phyloP scores from a whole-genome alignment of 1,284 basidiomycete genomes.

The Earliella scabrosa region DNA sequence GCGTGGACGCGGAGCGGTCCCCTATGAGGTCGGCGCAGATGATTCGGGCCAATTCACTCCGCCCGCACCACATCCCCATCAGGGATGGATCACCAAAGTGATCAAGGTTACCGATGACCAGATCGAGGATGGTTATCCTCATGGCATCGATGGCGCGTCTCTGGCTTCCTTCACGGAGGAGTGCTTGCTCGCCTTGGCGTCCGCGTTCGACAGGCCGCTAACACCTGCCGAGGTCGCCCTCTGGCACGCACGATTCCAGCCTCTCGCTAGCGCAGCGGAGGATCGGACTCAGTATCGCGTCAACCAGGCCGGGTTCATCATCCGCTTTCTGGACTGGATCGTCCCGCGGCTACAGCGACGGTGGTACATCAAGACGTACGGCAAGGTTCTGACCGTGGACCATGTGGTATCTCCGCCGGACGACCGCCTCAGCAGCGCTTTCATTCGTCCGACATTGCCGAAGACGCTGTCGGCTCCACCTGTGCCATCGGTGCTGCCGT shows the following conservation, averaged over 20 bases:
- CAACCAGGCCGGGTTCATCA: constrained; percentile 57
- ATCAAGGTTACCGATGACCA: constrained; percentile 52
- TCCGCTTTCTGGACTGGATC: constrained; percentile 58
- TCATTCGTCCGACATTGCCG: constrained; percentile 33
- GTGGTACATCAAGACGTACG: constrained; percentile 53
- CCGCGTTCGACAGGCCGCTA: constrained; percentile 34
- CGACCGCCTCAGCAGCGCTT: constrained; percentile 13
- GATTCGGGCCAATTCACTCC: constrained; percentile 24
- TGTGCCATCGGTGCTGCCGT: constrained; percentile 60
- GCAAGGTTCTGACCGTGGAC: constrained; percentile 32
- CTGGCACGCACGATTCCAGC: constrained; percentile 44
- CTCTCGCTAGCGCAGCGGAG: constrained; percentile 41
- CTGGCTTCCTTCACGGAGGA: constrained; percentile 42
- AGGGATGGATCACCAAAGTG: constrained; percentile 52
- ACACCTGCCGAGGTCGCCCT: constrained; percentile 32
- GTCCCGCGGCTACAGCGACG: constrained; percentile 52
- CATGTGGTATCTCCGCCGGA: constrained; percentile 7
- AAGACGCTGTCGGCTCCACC: constrained; percentile 44
- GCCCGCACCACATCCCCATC: constrained; percentile 20
- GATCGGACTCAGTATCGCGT: constrained; percentile 27
- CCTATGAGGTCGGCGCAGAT: constrained; percentile 27
- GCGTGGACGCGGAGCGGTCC: constrained; percentile 46
- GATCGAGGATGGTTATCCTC: constrained; percentile 44
- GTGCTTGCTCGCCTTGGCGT: constrained; percentile 51
- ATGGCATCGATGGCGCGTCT: constrained; percentile 40